These are phyloP conservation scores for Garcia nutans DNA, from an alignment of 345 rosid genomes.

Conservation along the genomic window DNA sequence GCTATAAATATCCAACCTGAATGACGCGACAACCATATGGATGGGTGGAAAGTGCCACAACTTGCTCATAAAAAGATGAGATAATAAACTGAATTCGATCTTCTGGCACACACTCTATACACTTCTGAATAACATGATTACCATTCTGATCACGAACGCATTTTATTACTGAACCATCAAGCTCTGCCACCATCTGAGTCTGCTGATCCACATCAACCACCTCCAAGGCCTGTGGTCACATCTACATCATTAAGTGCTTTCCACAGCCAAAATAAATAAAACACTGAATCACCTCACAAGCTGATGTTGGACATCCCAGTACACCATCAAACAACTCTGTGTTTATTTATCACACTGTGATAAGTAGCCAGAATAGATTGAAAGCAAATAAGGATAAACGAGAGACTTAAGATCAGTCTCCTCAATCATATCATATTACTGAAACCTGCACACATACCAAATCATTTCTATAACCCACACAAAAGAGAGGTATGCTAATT, in stretches of 20 bases:
- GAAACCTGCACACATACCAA: neutral
- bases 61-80: conserved; percentile 87
- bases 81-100: conserved; percentile 74
- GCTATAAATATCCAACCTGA: conserved; percentile 50
- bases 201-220: conserved; percentile 77
- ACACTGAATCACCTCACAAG: conserved; percentile 10
- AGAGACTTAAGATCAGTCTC: neutral
- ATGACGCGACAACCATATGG: conserved; percentile 99
- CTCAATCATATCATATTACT: neutral
- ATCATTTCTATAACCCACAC: neutral
- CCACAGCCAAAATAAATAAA: neutral
- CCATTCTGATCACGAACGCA: conserved; percentile 98
- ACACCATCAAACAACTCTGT: neutral
- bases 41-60: conserved; percentile 79
- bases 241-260: conserved; percentile 21
- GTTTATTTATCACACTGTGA: neutral
- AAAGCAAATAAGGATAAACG: neutral
- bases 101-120: conserved; percentile 87
- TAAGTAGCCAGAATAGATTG: neutral
- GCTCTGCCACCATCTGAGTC: conserved; percentile 75
- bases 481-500: neutral
- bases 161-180: conserved; percentile 83
- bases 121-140: conserved; percentile 97
- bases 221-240: conserved; percentile 71
- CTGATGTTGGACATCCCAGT: neutral